Evolutionary conservation across 2,329 filamentous ascomycete genomes (phyloP), one percentile per base, ranked within the genome.

Genomic region (Aspergillus arachidicola): DNA sequence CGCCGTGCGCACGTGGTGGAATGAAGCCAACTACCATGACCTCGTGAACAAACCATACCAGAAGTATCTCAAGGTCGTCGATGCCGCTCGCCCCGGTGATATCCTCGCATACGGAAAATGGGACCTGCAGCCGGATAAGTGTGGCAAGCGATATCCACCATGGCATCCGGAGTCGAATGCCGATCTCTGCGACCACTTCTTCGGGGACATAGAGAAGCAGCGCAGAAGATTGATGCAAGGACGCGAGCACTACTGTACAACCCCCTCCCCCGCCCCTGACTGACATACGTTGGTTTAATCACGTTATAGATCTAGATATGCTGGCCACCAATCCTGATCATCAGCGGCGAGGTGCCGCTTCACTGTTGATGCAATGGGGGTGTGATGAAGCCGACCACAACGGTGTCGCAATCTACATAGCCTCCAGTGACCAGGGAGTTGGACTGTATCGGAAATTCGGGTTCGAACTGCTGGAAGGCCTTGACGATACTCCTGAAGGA

Each of bases 301-400:
- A 12, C 16, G 1, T 3, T 21, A 6, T n/a, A 58, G 56, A 58
- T 10, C 19, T 58, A 11, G 28, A 48, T 19, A 62, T 66, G 48
- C 50, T 67, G 10, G 63, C 50, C 26, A 81, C 68, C 2, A 61
- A 68, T 30, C 65, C 65, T 2, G 55, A 59, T 5, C 64, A 68
- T 38, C 65, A 63, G 32, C 62, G 66, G 16, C 65, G 57, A 43
- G 69, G 69, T 4, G 69, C 69, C 1, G 69, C 57, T 1, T 66
- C 65, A 9, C 53, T 69, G 62, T 48, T 71, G 11, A 36, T 71
- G 1, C 38, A 64, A 41, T 69, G 69, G 69, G 68, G 68, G 1
- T 70, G 68, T 38, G 65, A 66, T 14, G 30, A 57, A 19, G 64
- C 61, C 4, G 67, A 68, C 41, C 50, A 38, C 21, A 58, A 59